A percentile compares a stretch with the other conserved stretches of the same genome.
Conservation (phyloP, 768 basidiomycete species). For the Pleurotus cornucopiae region DNA sequence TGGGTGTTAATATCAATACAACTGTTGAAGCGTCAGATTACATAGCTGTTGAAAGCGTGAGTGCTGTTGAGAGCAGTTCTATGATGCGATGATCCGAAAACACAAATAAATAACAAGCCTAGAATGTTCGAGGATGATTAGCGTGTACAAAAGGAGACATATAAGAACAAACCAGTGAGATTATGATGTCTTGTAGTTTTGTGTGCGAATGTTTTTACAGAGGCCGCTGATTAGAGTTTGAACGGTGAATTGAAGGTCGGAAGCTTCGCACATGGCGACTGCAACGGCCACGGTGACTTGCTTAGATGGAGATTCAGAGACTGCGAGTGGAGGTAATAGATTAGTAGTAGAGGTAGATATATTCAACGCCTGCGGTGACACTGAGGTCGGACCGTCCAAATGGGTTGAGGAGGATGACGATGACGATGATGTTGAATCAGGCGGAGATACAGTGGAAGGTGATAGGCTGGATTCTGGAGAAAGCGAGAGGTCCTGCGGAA, state of each 20-base stretch:
- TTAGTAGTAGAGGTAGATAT: constrained; percentile 2
- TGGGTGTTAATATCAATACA: constrained; percentile 7
- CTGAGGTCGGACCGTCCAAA: neutral
- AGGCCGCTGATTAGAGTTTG: constrained; percentile 9
- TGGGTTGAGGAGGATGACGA: neutral
- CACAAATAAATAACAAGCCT: neutral
- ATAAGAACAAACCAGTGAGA: neutral
- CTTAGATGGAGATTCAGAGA: neutral
- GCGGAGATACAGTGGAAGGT: neutral
- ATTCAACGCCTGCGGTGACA: neutral
- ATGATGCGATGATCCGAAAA: constrained; percentile 6
- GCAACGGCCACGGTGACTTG: constrained; percentile 8
- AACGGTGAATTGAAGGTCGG: constrained; percentile 8
- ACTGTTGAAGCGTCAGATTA: constrained; percentile 8
- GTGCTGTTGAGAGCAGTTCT: constrained; percentile 9
- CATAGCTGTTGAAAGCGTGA: constrained; percentile 10
- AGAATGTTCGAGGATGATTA: neutral
- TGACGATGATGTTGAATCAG: neutral
- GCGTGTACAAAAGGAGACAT: neutral
- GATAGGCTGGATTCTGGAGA: neutral
- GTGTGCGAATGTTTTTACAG: constrained; percentile 3
- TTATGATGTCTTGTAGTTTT: neutral
- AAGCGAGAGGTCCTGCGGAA: neutral
- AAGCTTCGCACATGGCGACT: constrained; percentile 6
- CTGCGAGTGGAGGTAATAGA: constrained; percentile 2